These are phyloP conservation scores for Skeletonema potamos DNA, from an alignment of 108 stramenopile species.

Conservation along the genomic window DNA sequence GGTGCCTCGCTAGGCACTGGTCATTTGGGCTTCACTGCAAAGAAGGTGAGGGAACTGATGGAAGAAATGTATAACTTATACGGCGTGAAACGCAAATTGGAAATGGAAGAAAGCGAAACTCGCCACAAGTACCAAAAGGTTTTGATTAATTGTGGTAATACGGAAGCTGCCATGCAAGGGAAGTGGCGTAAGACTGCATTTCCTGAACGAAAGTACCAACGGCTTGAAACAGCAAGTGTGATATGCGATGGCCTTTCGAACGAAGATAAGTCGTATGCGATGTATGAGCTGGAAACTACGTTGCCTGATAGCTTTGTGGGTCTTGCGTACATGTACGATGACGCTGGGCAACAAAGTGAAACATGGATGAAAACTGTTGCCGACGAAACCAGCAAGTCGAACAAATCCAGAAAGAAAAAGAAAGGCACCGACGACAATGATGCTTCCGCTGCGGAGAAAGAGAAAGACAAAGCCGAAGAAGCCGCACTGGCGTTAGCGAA, in stretches of 20 bases:
- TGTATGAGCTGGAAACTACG: slow-evolving; percentile 73
- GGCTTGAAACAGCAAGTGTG: slow-evolving; percentile 56
- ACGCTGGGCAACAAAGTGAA: slow-evolving; percentile 75
- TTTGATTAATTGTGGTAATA: slow-evolving; percentile 53
- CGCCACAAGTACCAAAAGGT: slow-evolving; percentile 51
- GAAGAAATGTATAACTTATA: slow-evolving; percentile 65
- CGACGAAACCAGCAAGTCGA: slow-evolving; percentile 47
- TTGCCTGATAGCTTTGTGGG: slow-evolving; percentile 81
- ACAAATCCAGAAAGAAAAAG: slow-evolving; percentile 34
- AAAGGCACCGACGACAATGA: slow-evolving; percentile 19
- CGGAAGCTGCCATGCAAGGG: slow-evolving; percentile 75
- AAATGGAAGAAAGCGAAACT: slow-evolving; percentile 65
- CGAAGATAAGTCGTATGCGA: slow-evolving; percentile 76
- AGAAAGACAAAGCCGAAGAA: slow-evolving; percentile 49
- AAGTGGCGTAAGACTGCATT: slow-evolving; percentile 69
- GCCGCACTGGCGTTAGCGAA: slow-evolving; percentile 66
- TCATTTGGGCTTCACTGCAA: slow-evolving; percentile 55
- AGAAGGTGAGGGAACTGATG: slow-evolving; percentile 65
- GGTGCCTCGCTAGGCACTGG: slow-evolving; percentile 39
- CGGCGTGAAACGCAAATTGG: slow-evolving; percentile 52
- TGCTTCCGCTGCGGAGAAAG: slow-evolving; percentile 10
- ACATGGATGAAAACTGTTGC: slow-evolving; percentile 88
- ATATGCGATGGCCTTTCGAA: slow-evolving; percentile 80
- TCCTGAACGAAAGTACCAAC: slow-evolving; percentile 75
- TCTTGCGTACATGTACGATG: slow-evolving; percentile 77